Conservation (phyloP, 495 filamentous ascomycete genomes). For the Podospora comata region DNA sequence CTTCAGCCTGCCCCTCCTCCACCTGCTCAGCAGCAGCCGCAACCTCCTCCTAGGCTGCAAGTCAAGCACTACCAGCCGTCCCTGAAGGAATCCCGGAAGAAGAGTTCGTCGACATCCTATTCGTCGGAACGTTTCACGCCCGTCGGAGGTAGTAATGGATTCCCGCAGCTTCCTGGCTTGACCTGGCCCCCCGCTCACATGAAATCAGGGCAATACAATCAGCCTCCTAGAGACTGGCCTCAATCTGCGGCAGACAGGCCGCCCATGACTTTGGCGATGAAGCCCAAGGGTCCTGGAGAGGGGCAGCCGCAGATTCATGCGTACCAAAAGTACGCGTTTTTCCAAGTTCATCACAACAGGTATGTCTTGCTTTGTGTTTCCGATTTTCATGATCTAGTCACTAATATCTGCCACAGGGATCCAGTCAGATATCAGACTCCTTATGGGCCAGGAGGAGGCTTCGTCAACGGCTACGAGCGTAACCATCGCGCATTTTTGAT, state of each 20-base stretch:
- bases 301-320: constrained; percentile 24
- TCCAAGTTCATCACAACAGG: constrained; percentile 51
- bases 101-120: constrained; percentile 24
- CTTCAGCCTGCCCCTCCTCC: constrained; percentile 9
- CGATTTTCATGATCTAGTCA: neutral
- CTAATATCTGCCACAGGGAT: constrained; percentile 35
- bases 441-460: constrained; percentile 50
- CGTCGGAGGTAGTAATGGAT: constrained; percentile 42
- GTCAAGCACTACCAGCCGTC: constrained; percentile 26
- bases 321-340: constrained; percentile 50
- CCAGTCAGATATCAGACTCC: constrained; percentile 49
- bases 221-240: constrained; percentile 33
- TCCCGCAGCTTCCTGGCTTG: constrained; percentile 39
- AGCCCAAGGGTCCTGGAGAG: constrained; percentile 26
- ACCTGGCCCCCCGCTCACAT: constrained; percentile 39
- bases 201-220: constrained; percentile 36
- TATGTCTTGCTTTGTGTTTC: constrained; percentile 24
- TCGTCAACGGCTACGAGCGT: constrained; percentile 56
- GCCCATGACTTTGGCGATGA: constrained; percentile 35
- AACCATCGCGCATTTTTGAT: constrained; percentile 46
- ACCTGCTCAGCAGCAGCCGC: constrained; percentile 14
- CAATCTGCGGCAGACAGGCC: constrained; percentile 24
- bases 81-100: constrained; percentile 18
- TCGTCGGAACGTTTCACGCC: constrained; percentile 38
- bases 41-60: constrained; percentile 14